Base-by-base conservation (phyloP, 1,139 yeast genomes). In the Yamadazyma diddensiae region DNA sequence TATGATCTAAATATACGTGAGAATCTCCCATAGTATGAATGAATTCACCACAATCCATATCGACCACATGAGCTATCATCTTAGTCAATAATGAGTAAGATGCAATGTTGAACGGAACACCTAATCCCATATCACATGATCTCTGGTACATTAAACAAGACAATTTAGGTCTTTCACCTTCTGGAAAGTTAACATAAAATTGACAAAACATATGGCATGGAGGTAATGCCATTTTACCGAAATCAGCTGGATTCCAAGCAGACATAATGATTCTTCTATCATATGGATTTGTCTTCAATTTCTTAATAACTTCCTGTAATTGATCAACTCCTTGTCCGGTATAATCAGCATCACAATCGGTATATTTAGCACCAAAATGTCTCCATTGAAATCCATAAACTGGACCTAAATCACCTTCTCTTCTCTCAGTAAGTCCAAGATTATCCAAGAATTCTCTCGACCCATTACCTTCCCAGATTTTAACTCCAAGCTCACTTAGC, bases 361-460 rank as follows among this genome's bases (percentile, higher is more conserved):
- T 67, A 56, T 92, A 92, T 45, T 82, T 77, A 3, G 98, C 98
- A 19, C 98, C 98, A 55, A 94, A 92, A 58, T 94, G 98, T 51
- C 99, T 78, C 99, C 99, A 92, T 60, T 92, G 99, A 62, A 94
- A 92, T 0, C 99, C 99, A 55, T 92, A 92, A 3, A 92, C 97
- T 1, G 99, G 98, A 1, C 99, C 99, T 47, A 92, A 63, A 59
- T 92, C 99, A 35, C 97, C 97, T 49, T 79, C 97, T 41, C 92
- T 71, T 51, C 96, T 79, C 38, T 85, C 70, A 0, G 72, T 70
- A 30, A 92, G 71, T 0, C 98, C 98, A 25, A 88, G 63, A 8
- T 77, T 73, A 54, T 92, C 97, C 37, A 92, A 66, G 56, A 77
- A 92, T 58, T 87, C 95, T 42, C 97, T 71, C 18, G 95, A 84